Conservation (phyloP, 305 asterid species). For the Fraxinus velutina region DNA sequence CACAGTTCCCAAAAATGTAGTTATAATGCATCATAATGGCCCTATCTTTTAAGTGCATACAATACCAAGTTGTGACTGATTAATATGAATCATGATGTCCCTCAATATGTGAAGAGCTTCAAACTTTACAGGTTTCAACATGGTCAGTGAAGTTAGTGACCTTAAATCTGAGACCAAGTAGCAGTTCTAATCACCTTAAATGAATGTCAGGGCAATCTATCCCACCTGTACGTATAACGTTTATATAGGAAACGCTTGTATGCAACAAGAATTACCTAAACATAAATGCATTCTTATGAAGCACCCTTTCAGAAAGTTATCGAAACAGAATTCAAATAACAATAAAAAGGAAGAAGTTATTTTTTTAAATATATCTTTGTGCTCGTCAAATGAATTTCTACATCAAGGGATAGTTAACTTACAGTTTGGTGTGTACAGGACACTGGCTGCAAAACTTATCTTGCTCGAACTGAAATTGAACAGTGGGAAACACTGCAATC, state of each 20-base stretch:
- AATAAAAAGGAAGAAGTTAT: background rate
- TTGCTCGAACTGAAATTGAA: constrained; percentile 2
- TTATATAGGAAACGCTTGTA: background rate
- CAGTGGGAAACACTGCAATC: constrained; percentile 16
- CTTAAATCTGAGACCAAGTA: background rate
- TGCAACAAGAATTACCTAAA: background rate
- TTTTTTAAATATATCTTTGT: background rate
- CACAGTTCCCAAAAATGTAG: constrained; percentile 13
- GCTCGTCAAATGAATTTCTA: background rate
- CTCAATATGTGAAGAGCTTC: background rate
- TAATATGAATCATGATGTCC: background rate
- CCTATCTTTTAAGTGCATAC: background rate
- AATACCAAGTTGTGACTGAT: background rate
- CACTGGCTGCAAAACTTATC: background rate
- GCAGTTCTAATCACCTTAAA: background rate
- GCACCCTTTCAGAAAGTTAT: background rate
- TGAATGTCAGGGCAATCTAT: background rate
- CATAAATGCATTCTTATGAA: background rate
- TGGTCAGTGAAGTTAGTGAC: background rate
- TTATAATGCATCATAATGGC: background rate
- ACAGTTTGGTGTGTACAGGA: background rate
- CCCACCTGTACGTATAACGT: background rate
- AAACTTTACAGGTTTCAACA: background rate
- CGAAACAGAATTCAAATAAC: background rate
- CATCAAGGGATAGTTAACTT: constrained; percentile 4